Conservation (phyloP, 139 green algal species). For the Spirogloea muscicola region DNA sequence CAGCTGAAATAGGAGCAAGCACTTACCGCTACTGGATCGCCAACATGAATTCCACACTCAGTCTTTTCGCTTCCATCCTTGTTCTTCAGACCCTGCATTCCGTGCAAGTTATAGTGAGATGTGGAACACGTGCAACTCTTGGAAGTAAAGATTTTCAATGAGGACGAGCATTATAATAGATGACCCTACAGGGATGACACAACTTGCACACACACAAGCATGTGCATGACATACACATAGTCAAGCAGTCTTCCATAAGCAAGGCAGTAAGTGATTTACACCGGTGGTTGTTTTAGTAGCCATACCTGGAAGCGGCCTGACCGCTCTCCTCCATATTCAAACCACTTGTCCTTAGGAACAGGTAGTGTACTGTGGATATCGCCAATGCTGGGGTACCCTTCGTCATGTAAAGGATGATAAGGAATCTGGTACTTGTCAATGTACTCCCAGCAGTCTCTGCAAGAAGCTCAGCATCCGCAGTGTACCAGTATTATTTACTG, state of each 20-base stretch:
- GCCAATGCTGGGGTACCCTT: constrained; percentile 59
- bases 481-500: background rate
- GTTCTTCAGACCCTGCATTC: constrained; percentile 52
- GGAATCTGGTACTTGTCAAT: constrained; percentile 34
- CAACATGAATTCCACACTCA: constrained; percentile 57
- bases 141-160: background rate
- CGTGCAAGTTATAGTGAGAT: background rate
- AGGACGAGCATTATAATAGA: background rate
- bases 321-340: constrained; percentile 61
- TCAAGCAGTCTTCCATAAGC: no score
- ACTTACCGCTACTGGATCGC: no score
- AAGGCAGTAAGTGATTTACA: background rate
- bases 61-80: constrained; percentile 57
- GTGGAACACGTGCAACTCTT: background rate
- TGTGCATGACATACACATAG: no score
- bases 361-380: constrained; percentile 58
- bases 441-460: constrained; percentile 55
- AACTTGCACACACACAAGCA: background rate
- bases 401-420: constrained; percentile 49
- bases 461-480: background rate
- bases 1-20: no score
- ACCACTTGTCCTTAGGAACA: constrained; percentile 54
- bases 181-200: background rate
- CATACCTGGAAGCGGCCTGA: constrained; percentile 54
- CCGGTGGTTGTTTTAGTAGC: background rate